Base-by-base conservation (phyloP, 768 basidiomycete genomes). In the Kwoniella sp. region DNA sequence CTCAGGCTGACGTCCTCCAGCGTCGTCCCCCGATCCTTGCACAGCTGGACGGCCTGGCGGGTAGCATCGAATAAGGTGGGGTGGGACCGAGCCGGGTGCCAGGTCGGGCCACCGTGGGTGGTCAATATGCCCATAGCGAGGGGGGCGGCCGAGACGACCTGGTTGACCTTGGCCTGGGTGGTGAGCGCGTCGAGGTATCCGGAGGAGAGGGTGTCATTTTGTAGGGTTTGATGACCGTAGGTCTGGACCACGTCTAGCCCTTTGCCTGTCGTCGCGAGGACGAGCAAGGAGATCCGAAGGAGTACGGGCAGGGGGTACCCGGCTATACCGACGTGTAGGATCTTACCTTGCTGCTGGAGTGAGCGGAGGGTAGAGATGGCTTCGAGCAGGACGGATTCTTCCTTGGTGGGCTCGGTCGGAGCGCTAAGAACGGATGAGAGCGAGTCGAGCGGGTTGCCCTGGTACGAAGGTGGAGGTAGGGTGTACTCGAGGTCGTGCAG, bases 401-500 rank as follows among this genome's bases (percentile, higher is more conserved):
- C n/a, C 55, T 56, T 12, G 42, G 54, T 28, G 15, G 41, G 46
- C 7, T 15, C 29, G 7, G 46, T 25, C 3, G 26, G n/a, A 22
- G 40, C 26, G 20, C 3, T 39, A 15, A 67, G 52, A 27, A 67
- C 56, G 22, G 50, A 38, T 3, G 39, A 17, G 36, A 60, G 48
- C 17, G 57, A 49, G 12, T 36, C 34, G 20, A 61, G 45, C 20
- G 57, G 65, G 32, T 60, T 53, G 17, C 71, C 69, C 46, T 7
- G 59, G 60, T 25, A 42, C 17, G 28, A 59, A 46, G 29, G 49
- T 19, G 14, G 61, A 56, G 28, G 65, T 44, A 39, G 38, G 38
- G 51, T 59, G 57, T 70, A 75, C 57, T 75, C 74, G 47, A 71
- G 53, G 48, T 75, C 74, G 48, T 75, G 74, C 5, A 75, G 60